Evolutionary conservation across 1,284 basidiomycete species (phyloP), one percentile per base, ranked within the genome.

Genomic region (Rhodotorula sp.): DNA sequence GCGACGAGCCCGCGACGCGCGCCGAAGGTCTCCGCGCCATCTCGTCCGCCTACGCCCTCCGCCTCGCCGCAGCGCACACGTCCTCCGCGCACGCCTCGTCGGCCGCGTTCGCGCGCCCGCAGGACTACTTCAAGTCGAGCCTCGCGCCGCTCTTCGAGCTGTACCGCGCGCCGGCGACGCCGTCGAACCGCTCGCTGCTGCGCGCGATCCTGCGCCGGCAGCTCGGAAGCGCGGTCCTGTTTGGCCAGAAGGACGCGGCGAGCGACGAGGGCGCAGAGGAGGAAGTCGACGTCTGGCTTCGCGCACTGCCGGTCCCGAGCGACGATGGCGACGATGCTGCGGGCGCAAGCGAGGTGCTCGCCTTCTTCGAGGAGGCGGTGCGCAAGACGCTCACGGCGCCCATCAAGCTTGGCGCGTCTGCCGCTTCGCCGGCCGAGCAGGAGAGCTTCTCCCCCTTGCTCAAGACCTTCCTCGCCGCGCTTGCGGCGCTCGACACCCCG

Each of bases 81-180:
- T 54, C 66, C 16, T 57, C 66, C 9, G 52, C 60, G 17, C 25
- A 19, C 12, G 13, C 25, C 41, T 42, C 60, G 10, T 27, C 52
- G 8, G 42, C 46, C 3, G 52, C 65, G 4, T 66, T 49, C 46
- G 42, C 42, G 25, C 66, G 66, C 21, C 66, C 63, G 46, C 68
- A 61, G 7, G 74, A 75, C 48, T 67, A 74, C 68, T 74, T 67
- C 67, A 76, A 76, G 57, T 63, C 64, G 8, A 61, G 52, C 16
- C 67, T 76, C 41, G 42, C 67, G 9, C 75, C 75, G 10, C 67
- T 76, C n/a, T 71, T 76, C 46, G 54, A 66, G 44, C 67, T 74
- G 21, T 69, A 73, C 64, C 70, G 73, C n/a, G 55, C 53, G 5
- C 67, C 70, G 3, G 63, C 68, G 9, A 70, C 72, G 4, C 66